Conservation (phyloP, 352 stramenopile genomes). For the Globisporangium cystogenes region DNA sequence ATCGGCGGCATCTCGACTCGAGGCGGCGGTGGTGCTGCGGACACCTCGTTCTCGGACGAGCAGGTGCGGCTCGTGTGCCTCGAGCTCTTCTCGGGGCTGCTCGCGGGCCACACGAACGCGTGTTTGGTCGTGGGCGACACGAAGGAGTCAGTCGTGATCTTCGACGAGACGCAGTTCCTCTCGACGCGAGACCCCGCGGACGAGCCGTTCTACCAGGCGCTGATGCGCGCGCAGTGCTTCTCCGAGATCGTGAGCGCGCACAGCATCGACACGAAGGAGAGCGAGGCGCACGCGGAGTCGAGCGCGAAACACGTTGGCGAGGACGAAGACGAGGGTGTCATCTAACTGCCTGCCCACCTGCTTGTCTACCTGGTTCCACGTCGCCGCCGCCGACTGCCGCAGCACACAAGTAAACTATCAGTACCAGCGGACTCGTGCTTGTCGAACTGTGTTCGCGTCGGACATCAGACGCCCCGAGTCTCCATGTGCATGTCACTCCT, state of each 20-base stretch:
- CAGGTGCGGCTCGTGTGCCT: constrained; percentile 59
- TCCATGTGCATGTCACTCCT: not conserved
- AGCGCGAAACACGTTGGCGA: constrained; percentile 18
- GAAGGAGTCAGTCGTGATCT: constrained; percentile 85
- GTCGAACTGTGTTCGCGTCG: not conserved
- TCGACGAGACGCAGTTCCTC: constrained; percentile 82
- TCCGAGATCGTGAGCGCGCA: constrained; percentile 80
- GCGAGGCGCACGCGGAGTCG: constrained; percentile 6
- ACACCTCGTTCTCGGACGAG: constrained; percentile 19
- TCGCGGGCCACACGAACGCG: constrained; percentile 63
- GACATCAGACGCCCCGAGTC: not conserved
- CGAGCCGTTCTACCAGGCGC: constrained; percentile 51
- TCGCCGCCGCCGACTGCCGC: not conserved
- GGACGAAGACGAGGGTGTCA: constrained; percentile 42
- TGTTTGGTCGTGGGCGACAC: constrained; percentile 81
- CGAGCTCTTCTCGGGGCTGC: constrained; percentile 56
- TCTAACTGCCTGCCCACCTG: constrained; percentile 14
- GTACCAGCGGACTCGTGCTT: not conserved
- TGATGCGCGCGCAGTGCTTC: constrained; percentile 79
- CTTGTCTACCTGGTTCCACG: not conserved
- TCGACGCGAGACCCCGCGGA: constrained; percentile 52
- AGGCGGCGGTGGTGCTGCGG: not conserved
- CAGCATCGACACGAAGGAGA: constrained; percentile 51
- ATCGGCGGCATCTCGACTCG: constrained; percentile 20
- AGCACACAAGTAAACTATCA: not conserved